Conservation (phyloP, 108 stramenopile genomes). For the Schizochytrium sp. region DNA sequence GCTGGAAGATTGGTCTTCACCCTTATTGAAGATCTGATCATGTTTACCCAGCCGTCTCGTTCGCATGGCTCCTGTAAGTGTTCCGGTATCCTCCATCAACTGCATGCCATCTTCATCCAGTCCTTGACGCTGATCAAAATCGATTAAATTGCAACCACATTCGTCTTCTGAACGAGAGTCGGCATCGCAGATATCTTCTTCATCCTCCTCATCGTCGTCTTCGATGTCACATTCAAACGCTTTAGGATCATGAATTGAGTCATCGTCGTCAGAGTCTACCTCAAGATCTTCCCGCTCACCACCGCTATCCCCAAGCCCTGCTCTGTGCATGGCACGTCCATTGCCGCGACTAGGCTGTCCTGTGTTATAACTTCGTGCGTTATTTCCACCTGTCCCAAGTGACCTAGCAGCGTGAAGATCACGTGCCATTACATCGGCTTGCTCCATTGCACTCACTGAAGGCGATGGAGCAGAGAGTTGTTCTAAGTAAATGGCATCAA, state of each 20-base stretch:
- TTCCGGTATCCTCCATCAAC: background rate
- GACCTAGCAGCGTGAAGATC: background rate
- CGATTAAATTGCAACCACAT: background rate
- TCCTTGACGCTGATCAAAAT: background rate
- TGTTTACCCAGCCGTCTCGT: background rate
- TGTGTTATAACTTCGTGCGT: background rate
- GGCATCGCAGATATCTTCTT: background rate
- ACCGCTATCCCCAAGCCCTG: no score
- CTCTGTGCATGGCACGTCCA: no score
- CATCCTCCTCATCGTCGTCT: constrained; percentile 36
- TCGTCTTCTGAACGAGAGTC: background rate
- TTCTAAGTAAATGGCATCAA: constrained; percentile 9
- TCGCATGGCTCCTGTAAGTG: background rate
- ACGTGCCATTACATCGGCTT: constrained; percentile 19
- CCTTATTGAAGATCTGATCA: background rate
- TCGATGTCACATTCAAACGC: constrained; percentile 53
- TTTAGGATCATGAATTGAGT: constrained; percentile 40
- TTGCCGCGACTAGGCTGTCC: no score
- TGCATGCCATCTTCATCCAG: constrained; percentile 25
- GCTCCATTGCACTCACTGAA: constrained; percentile 32
- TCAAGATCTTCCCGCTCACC: background rate
- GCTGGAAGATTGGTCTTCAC: background rate
- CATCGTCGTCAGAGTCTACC: constrained; percentile 7
- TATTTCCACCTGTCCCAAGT: background rate
- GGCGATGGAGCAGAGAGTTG: constrained; percentile 36